Base-by-base conservation (phyloP, 192 early-diverging fungal species). In the Rhizophlyctis rosea region DNA sequence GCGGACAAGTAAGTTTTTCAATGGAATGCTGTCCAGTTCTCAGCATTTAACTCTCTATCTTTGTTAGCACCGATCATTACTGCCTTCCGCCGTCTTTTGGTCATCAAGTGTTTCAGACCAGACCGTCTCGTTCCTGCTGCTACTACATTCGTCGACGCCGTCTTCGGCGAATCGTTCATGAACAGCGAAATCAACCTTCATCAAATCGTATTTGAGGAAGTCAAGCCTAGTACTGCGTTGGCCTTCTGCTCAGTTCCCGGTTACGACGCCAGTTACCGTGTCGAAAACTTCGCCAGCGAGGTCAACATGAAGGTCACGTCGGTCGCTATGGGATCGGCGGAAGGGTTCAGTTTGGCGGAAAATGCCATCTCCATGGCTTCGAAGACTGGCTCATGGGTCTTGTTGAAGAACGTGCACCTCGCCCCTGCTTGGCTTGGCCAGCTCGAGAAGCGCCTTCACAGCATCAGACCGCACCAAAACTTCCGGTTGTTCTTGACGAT, bases 321-420 rank as follows among this genome's bases (percentile, higher is more conserved):
- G 2, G 91, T 99, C 28, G 98, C 98, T 3, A 96, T 99, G 94
- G 98, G 98, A 58, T 95, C 96, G 3, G 80, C 87, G 33, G 98
- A 99, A 87, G 95, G 95, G 54, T 87, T 91, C 50, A 76, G 74
- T 18, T 76, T 93, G 34, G 96, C 96, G 3, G 95, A 98, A 54
- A 78, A 81, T 68, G 98, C 94, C 0, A 95, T 99, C 59, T 81
- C 89, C 1, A 59, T 72, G 0, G 94, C 95, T 0, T 81, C 80
- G 35, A 90, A 90, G 73, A 84, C 74, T 35, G 98, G 98, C 52
- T 78, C 80, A 49, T 99, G 95, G 95, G 96, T 99, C 4, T 77
- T 99, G 57, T 80, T 99, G 55, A 96, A 97, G 77, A 99, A 99
- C 71, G 98, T 97, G n/a, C 98, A 99, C 64, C 75, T 98, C 53